Base-by-base conservation (phyloP, 805 yeast species). In the Maudiozyma turicensis region DNA sequence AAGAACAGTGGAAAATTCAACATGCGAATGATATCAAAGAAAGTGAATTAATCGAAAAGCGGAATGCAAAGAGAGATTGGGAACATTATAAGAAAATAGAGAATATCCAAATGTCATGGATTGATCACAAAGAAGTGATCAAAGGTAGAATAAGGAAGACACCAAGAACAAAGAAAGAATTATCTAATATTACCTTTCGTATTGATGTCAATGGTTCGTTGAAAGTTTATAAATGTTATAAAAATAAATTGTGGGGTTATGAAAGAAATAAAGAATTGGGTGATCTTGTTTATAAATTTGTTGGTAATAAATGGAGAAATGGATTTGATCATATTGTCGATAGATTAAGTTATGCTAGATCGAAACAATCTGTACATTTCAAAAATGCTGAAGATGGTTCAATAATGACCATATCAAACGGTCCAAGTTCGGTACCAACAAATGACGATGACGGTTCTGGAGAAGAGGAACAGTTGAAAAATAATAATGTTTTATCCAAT, bases 211-310 rank as follows among this genome's bases (percentile, higher is more conserved):
- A 76, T 58, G 87, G 82, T 6, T 75, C 67, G 43, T 66, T 78
- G 47, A 81, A 77, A 64, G 71, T 72, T 5, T 66, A 84, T 49
- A 78, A 77, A 56, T 71, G 82, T 55, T 76, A 75, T 57, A 88
- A 89, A 67, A 79, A 82, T 33, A 89, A 89, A 62, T 73, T 93
- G 40, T 91, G 99, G 99, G 98, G 98, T 3, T 75, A 79, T 52
- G 89, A 85, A 55, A 86, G 85, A 68, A 75, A 78, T 53, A 82
- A 77, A 57, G 70, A 74, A 3, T 63, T 74, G 2, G 73, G 75
- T 34, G 93, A 84, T 56, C 71, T 89, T 55, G 85, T 83, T 0
- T 76, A 72, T 65, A 70, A 72, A 48, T 90, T 77, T 61, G 70
- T 66, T 8, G 76, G 82, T 52, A 86, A 84, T 0, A 76, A 74